These are phyloP conservation scores for Phanerodontia chrysosporium DNA, from an alignment of 768 basidiomycete species.

Conservation along the genomic window DNA sequence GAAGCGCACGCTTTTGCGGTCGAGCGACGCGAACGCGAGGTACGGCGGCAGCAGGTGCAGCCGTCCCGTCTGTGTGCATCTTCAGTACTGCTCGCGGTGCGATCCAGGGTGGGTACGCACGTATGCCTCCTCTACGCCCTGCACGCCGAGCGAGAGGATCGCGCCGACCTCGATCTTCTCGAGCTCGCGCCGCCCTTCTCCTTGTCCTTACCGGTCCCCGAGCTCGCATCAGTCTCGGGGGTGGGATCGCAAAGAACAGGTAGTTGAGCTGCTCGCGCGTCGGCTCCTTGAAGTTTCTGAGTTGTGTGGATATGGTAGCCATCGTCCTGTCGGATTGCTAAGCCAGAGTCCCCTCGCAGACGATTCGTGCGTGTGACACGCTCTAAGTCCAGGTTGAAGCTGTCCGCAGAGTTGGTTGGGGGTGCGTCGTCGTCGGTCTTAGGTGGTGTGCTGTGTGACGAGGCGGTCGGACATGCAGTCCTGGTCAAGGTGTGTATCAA, in stretches of 20 bases:
- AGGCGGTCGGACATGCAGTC: background rate
- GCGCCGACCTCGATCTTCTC: slow-evolving; percentile 88
- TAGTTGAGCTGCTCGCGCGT: slow-evolving; percentile 82
- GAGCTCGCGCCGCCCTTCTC: slow-evolving; percentile 26
- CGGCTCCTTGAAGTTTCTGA: slow-evolving; percentile 90
- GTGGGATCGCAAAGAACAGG: slow-evolving; percentile 82
- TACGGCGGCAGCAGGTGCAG: slow-evolving; percentile 86
- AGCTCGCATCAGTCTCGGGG: slow-evolving; percentile 1
- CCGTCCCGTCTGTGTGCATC: slow-evolving; percentile 69
- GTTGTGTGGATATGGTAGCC: slow-evolving; percentile 82
- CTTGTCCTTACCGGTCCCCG: slow-evolving; percentile 14
- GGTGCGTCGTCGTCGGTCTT: background rate
- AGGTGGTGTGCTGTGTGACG: background rate
- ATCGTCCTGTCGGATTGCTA: slow-evolving; percentile 31
- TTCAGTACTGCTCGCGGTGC: slow-evolving; percentile 4
- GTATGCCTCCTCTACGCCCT: slow-evolving; percentile 89
- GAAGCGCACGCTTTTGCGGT: slow-evolving; percentile 88
- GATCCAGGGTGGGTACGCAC: slow-evolving; percentile 50
- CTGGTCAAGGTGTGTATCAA: background rate
- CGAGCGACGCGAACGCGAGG: slow-evolving; percentile 84
- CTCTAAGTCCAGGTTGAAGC: background rate
- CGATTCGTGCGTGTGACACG: background rate
- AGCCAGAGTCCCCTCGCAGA: background rate
- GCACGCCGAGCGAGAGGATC: slow-evolving; percentile 71
- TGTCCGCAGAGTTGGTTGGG: background rate